Conservation (phyloP, 2,329 filamentous ascomycete species). For the Chaetomiaceae sp. region DNA sequence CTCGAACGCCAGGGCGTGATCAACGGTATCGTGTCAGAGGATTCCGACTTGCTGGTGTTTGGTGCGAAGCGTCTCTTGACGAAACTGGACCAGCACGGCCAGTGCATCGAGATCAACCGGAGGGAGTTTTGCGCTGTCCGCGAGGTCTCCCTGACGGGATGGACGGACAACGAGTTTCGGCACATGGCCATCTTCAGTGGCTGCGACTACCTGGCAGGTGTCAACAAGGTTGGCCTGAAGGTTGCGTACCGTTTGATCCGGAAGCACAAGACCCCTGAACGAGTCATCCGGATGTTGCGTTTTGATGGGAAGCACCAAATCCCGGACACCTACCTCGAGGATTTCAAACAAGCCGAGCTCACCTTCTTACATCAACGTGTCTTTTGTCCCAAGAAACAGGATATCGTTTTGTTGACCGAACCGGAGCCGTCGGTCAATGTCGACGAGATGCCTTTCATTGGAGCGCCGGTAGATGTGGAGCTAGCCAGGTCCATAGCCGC, state of each 20-base stretch:
- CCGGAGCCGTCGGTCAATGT: slow-evolving; percentile 58
- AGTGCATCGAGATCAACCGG: slow-evolving; percentile 87
- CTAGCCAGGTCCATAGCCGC: slow-evolving; percentile 69
- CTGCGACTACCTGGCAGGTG: slow-evolving; percentile 88
- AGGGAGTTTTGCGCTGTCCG: slow-evolving; percentile 83
- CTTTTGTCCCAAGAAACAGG: slow-evolving; percentile 69
- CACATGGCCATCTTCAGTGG: slow-evolving; percentile 95
- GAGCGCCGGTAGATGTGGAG: slow-evolving; percentile 62
- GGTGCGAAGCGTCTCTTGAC: slow-evolving; percentile 86
- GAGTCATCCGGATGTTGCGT: slow-evolving; percentile 73
- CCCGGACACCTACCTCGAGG: slow-evolving; percentile 72
- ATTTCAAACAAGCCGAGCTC: slow-evolving; percentile 80
- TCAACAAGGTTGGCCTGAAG: slow-evolving; percentile 83
- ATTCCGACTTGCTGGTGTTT: slow-evolving; percentile 94
- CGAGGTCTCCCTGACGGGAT: slow-evolving; percentile 83
- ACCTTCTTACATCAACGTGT: slow-evolving; percentile 95
- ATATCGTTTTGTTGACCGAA: slow-evolving; percentile 70
- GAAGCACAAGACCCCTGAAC: slow-evolving; percentile 84
- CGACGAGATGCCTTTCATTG: slow-evolving; percentile 76
- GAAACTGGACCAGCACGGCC: slow-evolving; percentile 89
- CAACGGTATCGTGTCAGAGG: slow-evolving; percentile 86
- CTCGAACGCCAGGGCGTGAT: slow-evolving; percentile 81
- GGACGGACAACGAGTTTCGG: slow-evolving; percentile 87
- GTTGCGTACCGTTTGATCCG: slow-evolving; percentile 87
- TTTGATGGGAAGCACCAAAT: slow-evolving; percentile 84